These are phyloP conservation scores for Saccharomycopsis crataegensis DNA, from an alignment of 1,139 yeast species.

Conservation along the genomic window DNA sequence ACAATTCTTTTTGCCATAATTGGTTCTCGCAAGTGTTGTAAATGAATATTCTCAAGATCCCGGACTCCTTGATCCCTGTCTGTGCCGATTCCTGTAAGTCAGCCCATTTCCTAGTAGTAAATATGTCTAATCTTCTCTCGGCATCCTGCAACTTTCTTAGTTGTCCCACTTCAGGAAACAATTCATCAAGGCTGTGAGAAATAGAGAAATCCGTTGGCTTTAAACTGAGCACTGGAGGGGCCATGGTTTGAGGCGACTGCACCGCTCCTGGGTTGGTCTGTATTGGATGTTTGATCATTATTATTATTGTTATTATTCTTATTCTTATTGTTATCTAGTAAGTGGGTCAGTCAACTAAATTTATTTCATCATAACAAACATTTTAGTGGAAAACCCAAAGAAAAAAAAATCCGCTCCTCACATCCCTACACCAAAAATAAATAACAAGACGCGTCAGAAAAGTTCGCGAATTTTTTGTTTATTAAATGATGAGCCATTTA, in stretches of 20 bases:
- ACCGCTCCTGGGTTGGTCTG: background rate
- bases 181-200: slow-evolving; percentile 49
- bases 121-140: slow-evolving; percentile 72
- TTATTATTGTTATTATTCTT: background rate
- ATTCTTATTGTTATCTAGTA: background rate
- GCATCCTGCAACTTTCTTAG: slow-evolving; percentile 69
- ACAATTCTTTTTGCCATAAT: slow-evolving; percentile 70
- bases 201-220: slow-evolving; percentile 65
- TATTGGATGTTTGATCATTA: background rate
- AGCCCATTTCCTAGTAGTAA: slow-evolving; percentile 72
- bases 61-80: slow-evolving; percentile 41
- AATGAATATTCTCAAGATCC: slow-evolving; percentile 66
- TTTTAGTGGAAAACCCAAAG: too few relatives aligned
- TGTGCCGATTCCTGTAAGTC: slow-evolving; percentile 70
- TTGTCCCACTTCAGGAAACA: slow-evolving; percentile 67
- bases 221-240: slow-evolving; percentile 17
- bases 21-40: slow-evolving; percentile 82
- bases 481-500: too few relatives aligned
- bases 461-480: too few relatives aligned
- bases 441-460: too few relatives aligned
- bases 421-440: too few relatives aligned
- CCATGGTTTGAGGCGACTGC: background rate
- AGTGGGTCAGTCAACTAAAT: too few relatives aligned
- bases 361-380: too few relatives aligned
- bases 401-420: too few relatives aligned